These are phyloP conservation scores for Scleroderma citrinum DNA, from an alignment of 768 basidiomycete genomes.

Conservation along the genomic window DNA sequence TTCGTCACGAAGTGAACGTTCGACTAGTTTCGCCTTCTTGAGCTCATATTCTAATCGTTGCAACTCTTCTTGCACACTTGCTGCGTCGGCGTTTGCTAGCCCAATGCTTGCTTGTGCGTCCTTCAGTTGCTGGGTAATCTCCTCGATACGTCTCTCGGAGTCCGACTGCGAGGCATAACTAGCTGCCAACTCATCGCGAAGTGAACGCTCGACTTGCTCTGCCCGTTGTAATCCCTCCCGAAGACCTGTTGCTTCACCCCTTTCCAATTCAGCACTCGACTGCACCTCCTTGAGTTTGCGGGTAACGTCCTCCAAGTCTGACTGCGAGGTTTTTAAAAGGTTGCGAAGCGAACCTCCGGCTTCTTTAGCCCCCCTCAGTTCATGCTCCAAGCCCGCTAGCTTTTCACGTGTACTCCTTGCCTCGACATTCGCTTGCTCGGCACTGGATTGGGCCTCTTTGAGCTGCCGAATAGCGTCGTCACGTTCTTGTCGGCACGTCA, in stretches of 20 bases:
- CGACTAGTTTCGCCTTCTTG: too few relatives aligned
- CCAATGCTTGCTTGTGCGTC: constrained; percentile 57
- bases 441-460: constrained; percentile 54
- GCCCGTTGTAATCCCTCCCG: constrained; percentile 63
- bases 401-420: constrained; percentile 67
- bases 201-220: constrained; percentile 59
- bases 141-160: constrained; percentile 52
- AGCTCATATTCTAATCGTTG: too few relatives aligned
- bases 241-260: constrained; percentile 55
- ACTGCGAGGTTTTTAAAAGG: constrained; percentile 65
- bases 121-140: constrained; percentile 55
- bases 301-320: constrained; percentile 32
- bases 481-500: constrained; percentile 58
- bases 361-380: constrained; percentile 60
- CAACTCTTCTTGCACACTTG: too few relatives aligned
- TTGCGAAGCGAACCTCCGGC: constrained; percentile 67
- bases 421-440: constrained; percentile 63
- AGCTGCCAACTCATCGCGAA: constrained; percentile 65
- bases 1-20: constrained; percentile 67
- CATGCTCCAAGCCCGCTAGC: constrained; percentile 62
- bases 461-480: constrained; percentile 58
- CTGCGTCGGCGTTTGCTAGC: constrained; percentile 38
- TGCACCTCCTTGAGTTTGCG: constrained; percentile 48
- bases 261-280: constrained; percentile 51
- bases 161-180: constrained; percentile 58